Evolutionary conservation across 2,329 filamentous ascomycete genomes (phyloP), one percentile per base, ranked within the genome.

Genomic region (Fusarium armeniacum): DNA sequence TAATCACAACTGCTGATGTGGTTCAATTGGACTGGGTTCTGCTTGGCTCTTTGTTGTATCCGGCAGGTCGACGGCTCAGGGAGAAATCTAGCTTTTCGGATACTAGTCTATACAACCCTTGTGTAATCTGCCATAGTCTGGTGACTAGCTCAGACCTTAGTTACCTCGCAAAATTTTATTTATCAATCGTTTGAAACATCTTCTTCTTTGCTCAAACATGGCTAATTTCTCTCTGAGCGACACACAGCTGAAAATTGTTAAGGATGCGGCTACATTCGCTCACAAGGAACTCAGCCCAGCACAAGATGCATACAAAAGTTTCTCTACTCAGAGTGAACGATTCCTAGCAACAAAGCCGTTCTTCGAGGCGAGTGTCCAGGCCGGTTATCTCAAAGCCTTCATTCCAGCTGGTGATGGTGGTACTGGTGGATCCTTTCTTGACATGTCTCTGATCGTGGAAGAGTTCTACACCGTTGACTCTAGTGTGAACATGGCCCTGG

Each of bases 401-500:
- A 22, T 62, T n/a, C 60, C 60, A 0, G 15, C 38, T 5, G 3
- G n/a, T 15, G 26, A 24, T 3, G 57, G 58, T 4, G 60, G 60
- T 2, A 47, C 47, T 10, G 45, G 41, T 15, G 40, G 38, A 24
- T 44, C 56, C 2, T 47, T 47, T 15, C 56, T 62, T 15, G 15
- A 43, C 13, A 60, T 52, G 20, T 40, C 33, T 4, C 18, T 62
- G 2, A n/a, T 62, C 0, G 22, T 62, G 0, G 60, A 62, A 20
- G 60, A 62, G 13, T 47, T 62, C 8, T 62, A 62, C 11, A 38
- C 57, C 1, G 46, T 54, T 0, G 46, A 62, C 1, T 22, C 46
- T 0, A 58, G 56, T 6, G 50, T 45, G 2, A 62, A 58, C 3
- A 3, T 62, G 6, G 41, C 47, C 3, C 50, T 62, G 11, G 32